Evolutionary conservation across 805 yeast genomes (phyloP), one percentile per base, ranked within the genome.

Genomic region (Candida easanensis): DNA sequence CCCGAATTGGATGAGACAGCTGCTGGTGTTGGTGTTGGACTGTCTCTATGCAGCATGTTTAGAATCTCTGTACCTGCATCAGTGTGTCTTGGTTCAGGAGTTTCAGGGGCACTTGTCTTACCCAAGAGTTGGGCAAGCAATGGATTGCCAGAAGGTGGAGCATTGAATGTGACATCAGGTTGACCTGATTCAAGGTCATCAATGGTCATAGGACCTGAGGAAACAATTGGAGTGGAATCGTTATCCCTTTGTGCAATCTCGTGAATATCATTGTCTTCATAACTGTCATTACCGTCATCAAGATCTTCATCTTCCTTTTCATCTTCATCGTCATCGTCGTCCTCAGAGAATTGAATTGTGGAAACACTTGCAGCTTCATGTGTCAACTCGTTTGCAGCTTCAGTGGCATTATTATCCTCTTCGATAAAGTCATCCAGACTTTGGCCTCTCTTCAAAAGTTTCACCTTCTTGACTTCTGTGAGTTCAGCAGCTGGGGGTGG

Each of bases 401-500:
- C 39, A 14, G 31, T 34, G 15, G 46, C n/a, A 6, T 38, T 31
- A 10, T 15, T 33, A 14, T 19, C 38, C 5, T 27, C 15, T n/a
- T 42, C 46, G 14, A 48, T 25, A 14, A 54, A 26, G 36, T 53
- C 57, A 14, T 51, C 56, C 17, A 67, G 41, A 4, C 52, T 54
- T 42, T 69, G 67, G 16, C 72, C 71, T 36, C 71, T 59, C 43
- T 64, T 69, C 42, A 68, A 39, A 3, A 68, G 31, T 42, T 59
- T 65, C 36, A 66, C 50, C 44, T 63, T 67, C 41, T 60, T 65
- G 11, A 52, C 48, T 33, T 25, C 30, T 44, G 46, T 5, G 8
- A 5, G 42, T 26, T 30, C 16, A 7, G 16, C 23, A 9, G 35
- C n/a, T n/a, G 37, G 38, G 15, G 11, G 15, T 34, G 48, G 44